Percentiles rank a stretch among this genome's conserved stretches.
Conservation (phyloP, 192 early-diverging fungal species). For the Pecoramyces ruminantium region DNA sequence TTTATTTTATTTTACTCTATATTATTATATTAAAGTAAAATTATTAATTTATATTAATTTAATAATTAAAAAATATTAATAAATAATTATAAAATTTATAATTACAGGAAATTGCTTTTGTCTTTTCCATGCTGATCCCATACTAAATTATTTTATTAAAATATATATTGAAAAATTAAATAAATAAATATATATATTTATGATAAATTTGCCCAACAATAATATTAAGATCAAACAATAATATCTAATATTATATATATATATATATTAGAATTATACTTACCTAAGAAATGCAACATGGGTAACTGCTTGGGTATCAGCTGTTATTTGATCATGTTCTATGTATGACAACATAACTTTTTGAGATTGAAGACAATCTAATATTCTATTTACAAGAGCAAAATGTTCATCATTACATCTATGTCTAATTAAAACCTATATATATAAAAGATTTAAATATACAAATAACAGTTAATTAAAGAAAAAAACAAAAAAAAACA, state of each 20-base stretch:
- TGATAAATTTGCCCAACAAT: no score
- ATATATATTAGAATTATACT: no score
- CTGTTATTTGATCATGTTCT: constrained; percentile 90
- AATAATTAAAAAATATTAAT: no score
- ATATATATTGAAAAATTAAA: neutral
- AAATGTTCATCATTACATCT: constrained; percentile 42
- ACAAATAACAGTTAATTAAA: no score
- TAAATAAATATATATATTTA: no score
- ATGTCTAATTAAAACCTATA: constrained; percentile 58
- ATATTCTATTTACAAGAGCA: constrained; percentile 35
- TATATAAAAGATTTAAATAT: no score
- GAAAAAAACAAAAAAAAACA: no score
- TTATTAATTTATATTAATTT: no score
- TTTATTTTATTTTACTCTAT: no score
- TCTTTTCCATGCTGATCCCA: constrained; percentile 87
- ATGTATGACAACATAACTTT: constrained; percentile 54
- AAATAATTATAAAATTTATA: neutral
- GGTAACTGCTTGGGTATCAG: constrained; percentile 94
- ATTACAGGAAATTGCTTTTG: constrained; percentile 61
- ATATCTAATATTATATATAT: no score
- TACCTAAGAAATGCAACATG: constrained; percentile 81
- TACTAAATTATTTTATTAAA: constrained; percentile 17
- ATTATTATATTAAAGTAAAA: no score
- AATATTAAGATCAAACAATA: no score
- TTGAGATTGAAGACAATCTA: constrained; percentile 61